phyloP scores from a whole-genome alignment of 1,284 basidiomycete genomes.

The Ceratobasidium theobromae region DNA sequence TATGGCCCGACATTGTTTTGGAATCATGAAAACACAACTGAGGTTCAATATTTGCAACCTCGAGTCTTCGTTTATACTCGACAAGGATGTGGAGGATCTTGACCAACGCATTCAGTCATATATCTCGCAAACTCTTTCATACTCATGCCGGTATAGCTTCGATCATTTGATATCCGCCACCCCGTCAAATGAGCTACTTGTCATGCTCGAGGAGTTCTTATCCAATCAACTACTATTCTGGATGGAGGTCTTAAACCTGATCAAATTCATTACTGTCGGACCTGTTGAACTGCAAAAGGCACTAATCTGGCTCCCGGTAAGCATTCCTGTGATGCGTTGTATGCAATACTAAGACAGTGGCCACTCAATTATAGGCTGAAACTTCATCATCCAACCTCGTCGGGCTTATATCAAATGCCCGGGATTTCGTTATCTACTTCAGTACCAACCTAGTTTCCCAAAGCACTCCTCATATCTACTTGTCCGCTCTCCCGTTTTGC shows the following conservation, averaged over 20 bases:
- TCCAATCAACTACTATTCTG: background rate
- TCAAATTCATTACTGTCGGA: too few relatives aligned
- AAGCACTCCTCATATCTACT: conserved; percentile 5
- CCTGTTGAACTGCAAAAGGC: background rate
- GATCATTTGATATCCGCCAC: background rate
- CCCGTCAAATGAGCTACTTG: background rate
- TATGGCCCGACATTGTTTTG: background rate
- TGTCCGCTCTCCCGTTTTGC: conserved; percentile 9
- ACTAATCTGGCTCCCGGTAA: background rate
- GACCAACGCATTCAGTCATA: background rate
- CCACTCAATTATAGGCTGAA: background rate
- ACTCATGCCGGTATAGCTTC: background rate
- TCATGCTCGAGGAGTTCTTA: background rate
- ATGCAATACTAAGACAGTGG: background rate
- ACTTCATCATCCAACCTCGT: background rate
- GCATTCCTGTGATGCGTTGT: background rate
- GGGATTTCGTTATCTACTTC: background rate
- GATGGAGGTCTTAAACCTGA: conserved; percentile 7
- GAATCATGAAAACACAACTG: background rate
- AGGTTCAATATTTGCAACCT: conserved; percentile 3
- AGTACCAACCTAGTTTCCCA: background rate
- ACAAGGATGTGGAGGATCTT: background rate
- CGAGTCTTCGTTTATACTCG: background rate
- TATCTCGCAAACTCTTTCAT: background rate
- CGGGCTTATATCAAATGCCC: background rate